A percentile compares a stretch with the other conserved stretches of the same genome.
Conservation (phyloP, 371 early-diverging fungal species). For the Mycotypha africana region DNA sequence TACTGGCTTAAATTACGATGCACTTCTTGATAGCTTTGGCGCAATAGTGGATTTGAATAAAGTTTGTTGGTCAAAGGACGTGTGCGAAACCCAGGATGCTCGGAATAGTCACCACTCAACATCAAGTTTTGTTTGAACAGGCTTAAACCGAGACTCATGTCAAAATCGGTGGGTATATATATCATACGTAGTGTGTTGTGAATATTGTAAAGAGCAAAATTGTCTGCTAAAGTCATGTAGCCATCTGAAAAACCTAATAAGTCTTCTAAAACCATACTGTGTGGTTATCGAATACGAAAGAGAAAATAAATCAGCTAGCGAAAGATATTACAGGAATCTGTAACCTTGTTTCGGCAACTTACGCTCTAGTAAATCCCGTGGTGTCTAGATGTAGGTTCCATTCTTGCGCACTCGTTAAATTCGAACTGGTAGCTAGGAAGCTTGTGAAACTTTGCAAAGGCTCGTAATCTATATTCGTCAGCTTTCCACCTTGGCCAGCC, state of each 20-base stretch:
- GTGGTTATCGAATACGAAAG: too few relatives aligned
- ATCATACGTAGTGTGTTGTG: constrained; percentile 7
- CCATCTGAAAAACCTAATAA: constrained; percentile 13
- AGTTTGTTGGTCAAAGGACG: constrained; percentile 12
- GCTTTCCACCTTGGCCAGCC: background rate
- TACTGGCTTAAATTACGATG: constrained; percentile 6
- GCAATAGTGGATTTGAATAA: background rate
- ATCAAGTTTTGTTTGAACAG: background rate
- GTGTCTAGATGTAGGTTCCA: constrained; percentile 14
- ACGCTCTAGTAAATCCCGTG: constrained; percentile 14
- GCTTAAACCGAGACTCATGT: constrained; percentile 19
- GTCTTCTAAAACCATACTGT: constrained; percentile 12
- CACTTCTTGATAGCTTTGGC: constrained; percentile 4
- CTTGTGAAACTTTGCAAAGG: constrained; percentile 17
- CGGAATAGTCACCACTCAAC: constrained; percentile 20
- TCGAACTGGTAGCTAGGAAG: constrained; percentile 2
- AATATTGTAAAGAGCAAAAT: constrained; percentile 12
- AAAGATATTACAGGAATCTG: too few relatives aligned
- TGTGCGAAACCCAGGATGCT: constrained; percentile 19
- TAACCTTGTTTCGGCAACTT: background rate
- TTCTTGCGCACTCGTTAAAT: constrained; percentile 2
- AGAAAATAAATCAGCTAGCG: too few relatives aligned
- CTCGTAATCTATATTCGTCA: background rate
- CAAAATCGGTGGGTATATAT: constrained; percentile 27
- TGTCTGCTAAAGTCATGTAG: constrained; percentile 9